Conservation (phyloP, 176 grass and related monocot species). For the Themeda triandra region DNA sequence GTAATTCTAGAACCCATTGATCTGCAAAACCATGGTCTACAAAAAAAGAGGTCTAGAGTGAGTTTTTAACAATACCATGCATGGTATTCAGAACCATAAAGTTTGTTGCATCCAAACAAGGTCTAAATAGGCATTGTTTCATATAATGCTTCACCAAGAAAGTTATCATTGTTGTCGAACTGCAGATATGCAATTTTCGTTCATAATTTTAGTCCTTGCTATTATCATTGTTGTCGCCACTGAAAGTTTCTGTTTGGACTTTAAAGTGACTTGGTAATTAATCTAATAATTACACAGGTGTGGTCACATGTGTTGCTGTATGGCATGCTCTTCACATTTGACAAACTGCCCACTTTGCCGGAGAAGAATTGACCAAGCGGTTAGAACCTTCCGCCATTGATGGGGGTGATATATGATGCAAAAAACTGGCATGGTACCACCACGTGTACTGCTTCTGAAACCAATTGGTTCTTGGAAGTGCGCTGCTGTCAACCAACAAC, state of each 20-base stretch:
- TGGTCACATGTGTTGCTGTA: slow-evolving; percentile 99
- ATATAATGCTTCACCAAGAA: background rate
- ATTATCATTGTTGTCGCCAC: background rate
- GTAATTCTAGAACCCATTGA: background rate
- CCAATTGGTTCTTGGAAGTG: background rate
- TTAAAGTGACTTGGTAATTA: background rate
- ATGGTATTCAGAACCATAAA: background rate
- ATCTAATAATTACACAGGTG: slow-evolving; percentile 56
- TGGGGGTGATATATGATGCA: background rate
- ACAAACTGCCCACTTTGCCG: slow-evolving; percentile 87
- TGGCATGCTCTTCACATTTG: slow-evolving; percentile 71
- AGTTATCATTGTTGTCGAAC: too few species aligned
- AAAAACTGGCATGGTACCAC: background rate
- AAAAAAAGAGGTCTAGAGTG: background rate
- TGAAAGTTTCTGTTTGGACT: background rate
- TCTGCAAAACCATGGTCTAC: background rate
- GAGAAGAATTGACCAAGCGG: slow-evolving; percentile 82
- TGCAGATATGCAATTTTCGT: background rate
- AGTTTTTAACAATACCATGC: background rate
- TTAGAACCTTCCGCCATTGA: slow-evolving; percentile 89
- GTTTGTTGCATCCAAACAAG: background rate
- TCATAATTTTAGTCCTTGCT: background rate
- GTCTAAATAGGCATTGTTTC: background rate
- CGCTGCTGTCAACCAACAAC: background rate
- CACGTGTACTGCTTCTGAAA: background rate